Conservation (phyloP, 495 filamentous ascomycete genomes). For the Aspergillus conjunctus region DNA sequence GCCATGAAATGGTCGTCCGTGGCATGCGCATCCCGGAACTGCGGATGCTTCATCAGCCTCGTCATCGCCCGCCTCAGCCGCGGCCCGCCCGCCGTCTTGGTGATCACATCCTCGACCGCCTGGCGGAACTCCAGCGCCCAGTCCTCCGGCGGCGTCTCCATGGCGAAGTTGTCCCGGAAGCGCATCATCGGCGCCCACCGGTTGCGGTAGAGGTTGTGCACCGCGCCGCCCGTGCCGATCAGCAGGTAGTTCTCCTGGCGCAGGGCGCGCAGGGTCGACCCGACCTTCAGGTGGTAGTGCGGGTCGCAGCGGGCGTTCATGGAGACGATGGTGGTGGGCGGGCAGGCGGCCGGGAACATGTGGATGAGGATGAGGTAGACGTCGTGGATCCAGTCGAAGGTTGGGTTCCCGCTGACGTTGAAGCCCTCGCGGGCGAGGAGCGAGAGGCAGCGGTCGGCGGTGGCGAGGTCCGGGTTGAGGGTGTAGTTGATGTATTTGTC, state of each 20-base stretch:
- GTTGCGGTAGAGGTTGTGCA: slow-evolving; percentile 67
- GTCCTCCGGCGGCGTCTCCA: slow-evolving; percentile 54
- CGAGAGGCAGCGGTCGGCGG: slow-evolving; percentile 45
- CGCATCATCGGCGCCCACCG: slow-evolving; percentile 61
- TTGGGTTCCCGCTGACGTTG: slow-evolving; percentile 47
- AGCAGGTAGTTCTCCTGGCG: slow-evolving; percentile 54
- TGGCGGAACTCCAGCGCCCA: slow-evolving; percentile 63
- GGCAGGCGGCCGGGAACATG: slow-evolving; percentile 60
- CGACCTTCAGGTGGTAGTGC: slow-evolving; percentile 60
- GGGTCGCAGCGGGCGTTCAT: slow-evolving; percentile 63
- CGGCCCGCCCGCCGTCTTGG: slow-evolving; percentile 47
- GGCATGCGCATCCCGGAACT: slow-evolving; percentile 61
- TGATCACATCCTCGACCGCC: slow-evolving; percentile 56
- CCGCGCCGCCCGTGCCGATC: slow-evolving; percentile 62
- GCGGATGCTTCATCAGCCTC: slow-evolving; percentile 62
- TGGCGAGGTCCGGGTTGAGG: slow-evolving; percentile 55
- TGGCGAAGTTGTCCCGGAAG: slow-evolving; percentile 61
- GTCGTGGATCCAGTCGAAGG: slow-evolving; percentile 68
- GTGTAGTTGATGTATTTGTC: slow-evolving; percentile 59
- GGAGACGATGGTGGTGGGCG: slow-evolving; percentile 59
- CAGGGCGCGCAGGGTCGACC: slow-evolving; percentile 52
- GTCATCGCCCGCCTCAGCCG: slow-evolving; percentile 51
- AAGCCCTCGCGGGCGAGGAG: slow-evolving; percentile 52
- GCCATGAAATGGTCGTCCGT: slow-evolving; percentile 68
- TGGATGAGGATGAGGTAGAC: slow-evolving; percentile 63